Conservation (phyloP, 2,329 filamentous ascomycete genomes). For the Colletotrichum lentis region DNA sequence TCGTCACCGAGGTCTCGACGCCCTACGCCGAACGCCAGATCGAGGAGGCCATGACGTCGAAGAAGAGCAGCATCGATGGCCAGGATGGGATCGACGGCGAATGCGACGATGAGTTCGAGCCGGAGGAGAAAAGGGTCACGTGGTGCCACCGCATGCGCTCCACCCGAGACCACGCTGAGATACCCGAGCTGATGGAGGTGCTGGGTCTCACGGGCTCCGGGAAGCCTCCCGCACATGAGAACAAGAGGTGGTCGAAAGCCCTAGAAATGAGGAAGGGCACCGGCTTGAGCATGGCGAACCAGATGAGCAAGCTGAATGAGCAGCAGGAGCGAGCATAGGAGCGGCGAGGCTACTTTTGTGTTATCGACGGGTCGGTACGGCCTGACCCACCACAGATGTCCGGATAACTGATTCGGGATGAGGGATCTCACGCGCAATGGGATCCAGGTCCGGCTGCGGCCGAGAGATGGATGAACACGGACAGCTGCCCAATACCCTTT, state of each 20-base stretch:
- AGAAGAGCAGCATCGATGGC: slow-evolving; percentile 16
- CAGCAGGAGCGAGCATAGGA: slow-evolving; percentile 27
- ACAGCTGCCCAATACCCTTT: slow-evolving; percentile 1
- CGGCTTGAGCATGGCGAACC: slow-evolving; percentile 59
- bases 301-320: slow-evolving; percentile 57
- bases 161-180: slow-evolving; percentile 79
- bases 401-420: slow-evolving; percentile 3
- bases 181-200: slow-evolving; percentile 70
- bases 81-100: slow-evolving; percentile 34
- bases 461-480: neutral
- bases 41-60: slow-evolving; percentile 36
- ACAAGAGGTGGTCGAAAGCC: slow-evolving; percentile 58
- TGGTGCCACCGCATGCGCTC: slow-evolving; percentile 87
- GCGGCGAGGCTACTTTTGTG: slow-evolving; percentile 20
- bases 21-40: slow-evolving; percentile 50
- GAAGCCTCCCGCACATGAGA: slow-evolving; percentile 48
- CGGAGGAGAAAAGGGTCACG: slow-evolving; percentile 68
- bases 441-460: neutral
- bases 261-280: slow-evolving; percentile 61
- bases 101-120: slow-evolving; percentile 41
- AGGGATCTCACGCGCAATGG: neutral
- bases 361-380: slow-evolving; percentile 14
- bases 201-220: slow-evolving; percentile 63
- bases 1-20: slow-evolving; percentile 56
- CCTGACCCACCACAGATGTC: slow-evolving; percentile 11